Base-by-base conservation (phyloP, 1,284 basidiomycete species). In the Paramarasmius palmivorus region DNA sequence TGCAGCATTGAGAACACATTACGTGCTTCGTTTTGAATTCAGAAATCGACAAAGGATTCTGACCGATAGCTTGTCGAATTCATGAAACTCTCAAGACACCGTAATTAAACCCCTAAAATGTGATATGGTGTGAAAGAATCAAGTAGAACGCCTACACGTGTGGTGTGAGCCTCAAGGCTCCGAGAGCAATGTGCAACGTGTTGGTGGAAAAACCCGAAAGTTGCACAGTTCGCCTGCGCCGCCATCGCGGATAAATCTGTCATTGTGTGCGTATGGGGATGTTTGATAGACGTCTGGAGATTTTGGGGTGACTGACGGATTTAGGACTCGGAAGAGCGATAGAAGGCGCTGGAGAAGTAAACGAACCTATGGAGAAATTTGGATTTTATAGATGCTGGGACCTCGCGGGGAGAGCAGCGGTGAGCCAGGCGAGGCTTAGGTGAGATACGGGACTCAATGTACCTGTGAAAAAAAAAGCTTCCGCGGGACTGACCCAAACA, bases 81-180 rank as follows among this genome's bases (percentile, higher is more conserved):
- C 29, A 32, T 32, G 12, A 32, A 32, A 12, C 29, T 32, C 29
- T 6, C 7, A 6, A 32, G n/a, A n/a, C n/a, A n/a, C n/a, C n/a
- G n/a, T n/a, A 32, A 32, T 32, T 32, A 32, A 32, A 32, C 7
- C 6, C 29, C 29, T 32, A 44, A 44, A 25, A 44, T 44, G 23
- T 44, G 41, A 44, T 23, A 44, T 17, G 23, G 23, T 15, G 20
- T 14, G 41, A 44, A 22, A 22, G 39, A 41, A 22, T 19, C 39
- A 12, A 22, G 25, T 12, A 9, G 20, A 15, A 44, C 41, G 20
- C 20, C 23, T 15, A 26, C 41, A 32, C 25, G 44, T 29, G 44
- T 46, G 15, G n/a, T 29, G 44, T 6, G 44, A 46, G 44, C 44
- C 44, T 46, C 44, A 46, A 29, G 44, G 14, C 25, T 10, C 29